Conservation (phyloP, 176 grass and related monocot species). For the Avena sativa region DNA sequence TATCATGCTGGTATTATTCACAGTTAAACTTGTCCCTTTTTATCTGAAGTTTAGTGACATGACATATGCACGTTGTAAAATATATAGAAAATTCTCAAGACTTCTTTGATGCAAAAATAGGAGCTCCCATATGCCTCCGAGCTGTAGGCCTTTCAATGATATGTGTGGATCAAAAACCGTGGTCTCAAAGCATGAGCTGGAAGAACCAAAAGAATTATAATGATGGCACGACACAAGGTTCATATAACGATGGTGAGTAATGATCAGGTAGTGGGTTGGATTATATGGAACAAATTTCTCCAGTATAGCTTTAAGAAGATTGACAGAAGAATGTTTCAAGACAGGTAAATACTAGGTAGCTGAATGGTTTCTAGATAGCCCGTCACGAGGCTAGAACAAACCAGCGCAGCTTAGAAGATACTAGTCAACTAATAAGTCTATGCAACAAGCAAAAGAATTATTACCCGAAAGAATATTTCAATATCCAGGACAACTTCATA, state of each 20-base stretch:
- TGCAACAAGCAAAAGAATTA: not conserved
- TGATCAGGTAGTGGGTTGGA: not conserved
- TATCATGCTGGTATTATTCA: not conserved
- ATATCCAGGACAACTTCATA: not conserved
- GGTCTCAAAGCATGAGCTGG: not conserved
- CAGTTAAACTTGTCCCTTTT: not conserved
- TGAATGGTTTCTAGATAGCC: not conserved
- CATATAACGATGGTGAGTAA: not conserved
- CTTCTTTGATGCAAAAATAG: not conserved
- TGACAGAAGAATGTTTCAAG: slow-evolving; percentile 6
- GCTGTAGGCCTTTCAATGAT: not conserved
- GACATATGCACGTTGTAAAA: not conserved
- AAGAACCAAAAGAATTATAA: not conserved
- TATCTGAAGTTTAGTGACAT: not conserved
- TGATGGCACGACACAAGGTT: not conserved
- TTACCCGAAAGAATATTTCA: not conserved
- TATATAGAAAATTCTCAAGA: not conserved
- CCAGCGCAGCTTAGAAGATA: not conserved
- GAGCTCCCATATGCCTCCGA: not conserved
- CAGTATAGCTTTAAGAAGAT: slow-evolving; percentile 5
- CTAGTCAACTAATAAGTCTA: not conserved
- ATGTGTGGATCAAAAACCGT: slow-evolving; percentile 22
- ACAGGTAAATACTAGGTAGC: not conserved
- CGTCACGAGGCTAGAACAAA: not conserved
- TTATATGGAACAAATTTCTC: not conserved